A percentile compares a stretch with the other conserved stretches of the same genome.
Conservation (phyloP, 2,329 filamentous ascomycete species). For the Biscogniauxia sp. region DNA sequence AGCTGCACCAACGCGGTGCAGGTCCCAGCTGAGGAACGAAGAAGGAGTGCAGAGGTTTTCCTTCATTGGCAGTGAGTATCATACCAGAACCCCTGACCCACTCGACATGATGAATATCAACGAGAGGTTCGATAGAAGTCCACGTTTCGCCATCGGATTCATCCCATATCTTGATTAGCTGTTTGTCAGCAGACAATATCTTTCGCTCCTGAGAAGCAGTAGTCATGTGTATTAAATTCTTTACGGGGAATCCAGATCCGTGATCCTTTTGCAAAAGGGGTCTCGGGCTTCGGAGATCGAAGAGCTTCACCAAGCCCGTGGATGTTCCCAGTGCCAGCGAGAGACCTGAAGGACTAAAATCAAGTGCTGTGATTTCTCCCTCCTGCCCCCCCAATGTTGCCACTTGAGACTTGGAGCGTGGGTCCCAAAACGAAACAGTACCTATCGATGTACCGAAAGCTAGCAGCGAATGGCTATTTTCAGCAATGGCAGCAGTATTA, state of each 20-base stretch:
- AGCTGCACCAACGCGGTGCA: constrained; percentile 92
- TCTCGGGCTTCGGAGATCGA: constrained; percentile 84
- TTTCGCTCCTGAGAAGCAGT: constrained; percentile 77
- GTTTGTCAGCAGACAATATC: constrained; percentile 87
- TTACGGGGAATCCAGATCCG: constrained; percentile 89
- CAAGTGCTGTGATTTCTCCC: constrained; percentile 78
- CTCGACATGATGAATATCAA: constrained; percentile 91
- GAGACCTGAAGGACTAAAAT: constrained; percentile 81
- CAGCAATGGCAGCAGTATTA: constrained; percentile 82
- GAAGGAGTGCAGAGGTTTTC: constrained; percentile 90
- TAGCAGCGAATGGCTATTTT: constrained; percentile 82
- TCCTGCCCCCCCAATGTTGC: constrained; percentile 70
- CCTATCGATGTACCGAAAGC: constrained; percentile 93
- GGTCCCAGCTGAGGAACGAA: constrained; percentile 92
- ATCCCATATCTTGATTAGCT: constrained; percentile 97
- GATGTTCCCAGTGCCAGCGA: constrained; percentile 86
- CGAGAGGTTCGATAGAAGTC: constrained; percentile 92
- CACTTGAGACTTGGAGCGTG: constrained; percentile 76
- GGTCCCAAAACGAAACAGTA: constrained; percentile 97
- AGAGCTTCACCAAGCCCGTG: constrained; percentile 82
- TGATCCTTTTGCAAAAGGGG: constrained; percentile 91
- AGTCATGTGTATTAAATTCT: constrained; percentile 74
- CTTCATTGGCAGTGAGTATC: constrained; percentile 95
- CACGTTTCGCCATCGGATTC: constrained; percentile 78
- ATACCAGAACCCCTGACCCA: constrained; percentile 93